Evolutionary conservation across 1,284 basidiomycete species (phyloP).

Genomic region (Trichosporon inkin): DNA sequence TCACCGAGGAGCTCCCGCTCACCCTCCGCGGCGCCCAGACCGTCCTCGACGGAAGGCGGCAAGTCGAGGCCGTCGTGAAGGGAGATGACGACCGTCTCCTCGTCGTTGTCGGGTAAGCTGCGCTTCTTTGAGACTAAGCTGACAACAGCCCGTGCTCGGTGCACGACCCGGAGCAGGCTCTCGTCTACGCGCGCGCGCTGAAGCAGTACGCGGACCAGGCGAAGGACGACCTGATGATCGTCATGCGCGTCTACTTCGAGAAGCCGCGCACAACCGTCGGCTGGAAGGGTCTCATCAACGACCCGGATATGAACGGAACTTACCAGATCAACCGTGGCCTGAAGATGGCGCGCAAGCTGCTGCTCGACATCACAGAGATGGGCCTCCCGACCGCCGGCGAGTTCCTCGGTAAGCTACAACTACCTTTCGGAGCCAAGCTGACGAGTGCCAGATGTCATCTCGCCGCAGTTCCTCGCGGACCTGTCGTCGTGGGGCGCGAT

Average conservation of each 20-base stretch:
- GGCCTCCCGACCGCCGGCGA: conserved; percentile 93
- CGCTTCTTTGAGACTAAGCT: conserved; percentile 15
- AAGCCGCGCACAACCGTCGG: conserved; percentile 85
- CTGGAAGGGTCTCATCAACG: conserved; percentile 63
- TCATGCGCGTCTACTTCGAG: conserved; percentile 97
- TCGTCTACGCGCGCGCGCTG: conserved; percentile 77
- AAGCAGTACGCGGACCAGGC: conserved; percentile 73
- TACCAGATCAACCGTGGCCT: conserved; percentile 98
- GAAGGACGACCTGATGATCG: conserved; percentile 82
- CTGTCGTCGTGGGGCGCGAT: conserved; percentile 96
- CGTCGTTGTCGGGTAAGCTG: conserved; percentile 73
- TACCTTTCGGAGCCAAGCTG: background rate
- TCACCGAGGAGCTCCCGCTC: conserved; percentile 69
- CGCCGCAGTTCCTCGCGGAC: conserved; percentile 63
- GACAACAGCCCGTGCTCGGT: conserved; percentile 78
- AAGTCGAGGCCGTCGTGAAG: conserved; percentile 70
- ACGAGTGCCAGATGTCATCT: conserved; percentile 54
- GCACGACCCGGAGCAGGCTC: conserved; percentile 76
- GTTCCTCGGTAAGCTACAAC: conserved; percentile 61
- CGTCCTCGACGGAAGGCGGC: conserved; percentile 75
- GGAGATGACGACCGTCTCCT: conserved; percentile 84
- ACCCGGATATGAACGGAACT: conserved; percentile 80
- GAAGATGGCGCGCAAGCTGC: conserved; percentile 75
- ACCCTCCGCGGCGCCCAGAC: conserved; percentile 53
- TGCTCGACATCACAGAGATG: conserved; percentile 80